Evolutionary conservation across 345 rosid genomes (phyloP).

Genomic region (Punica granatum): DNA sequence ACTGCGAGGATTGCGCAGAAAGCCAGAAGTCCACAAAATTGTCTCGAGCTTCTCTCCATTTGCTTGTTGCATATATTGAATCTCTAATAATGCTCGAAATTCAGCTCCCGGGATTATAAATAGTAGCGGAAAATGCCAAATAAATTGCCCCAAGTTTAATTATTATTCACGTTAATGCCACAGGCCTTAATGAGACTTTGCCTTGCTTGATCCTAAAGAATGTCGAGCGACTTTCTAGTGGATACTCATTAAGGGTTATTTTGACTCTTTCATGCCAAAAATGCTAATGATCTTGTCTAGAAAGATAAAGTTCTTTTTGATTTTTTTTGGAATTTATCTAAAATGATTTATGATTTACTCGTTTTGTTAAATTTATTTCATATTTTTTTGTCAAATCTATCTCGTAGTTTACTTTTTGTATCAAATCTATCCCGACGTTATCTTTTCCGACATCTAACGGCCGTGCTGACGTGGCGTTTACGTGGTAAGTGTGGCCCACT

Average conservation of each 20-base stretch:
- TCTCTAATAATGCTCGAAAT: not conserved
- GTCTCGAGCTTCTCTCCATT: not conserved
- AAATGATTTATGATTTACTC: no score
- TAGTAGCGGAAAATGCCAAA: not conserved
- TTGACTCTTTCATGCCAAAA: not conserved
- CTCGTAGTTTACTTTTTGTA: no score
- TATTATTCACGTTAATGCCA: not conserved
- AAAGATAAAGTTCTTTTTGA: not conserved
- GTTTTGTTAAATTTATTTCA: no score
- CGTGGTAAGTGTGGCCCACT: no score
- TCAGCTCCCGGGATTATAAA: not conserved
- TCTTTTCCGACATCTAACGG: no score
- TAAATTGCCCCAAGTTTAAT: not conserved
- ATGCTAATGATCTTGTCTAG: not conserved
- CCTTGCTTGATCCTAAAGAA: not conserved
- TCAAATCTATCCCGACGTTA: no score
- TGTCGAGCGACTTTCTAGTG: not conserved
- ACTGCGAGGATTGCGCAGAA: slow-evolving; percentile 7
- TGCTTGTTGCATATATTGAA: not conserved
- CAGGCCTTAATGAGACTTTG: not conserved
- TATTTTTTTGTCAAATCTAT: no score
- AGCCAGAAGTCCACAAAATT: not conserved
- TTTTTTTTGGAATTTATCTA: not conserved
- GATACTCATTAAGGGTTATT: not conserved
- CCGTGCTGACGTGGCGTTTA: no score